phyloP scores from a whole-genome alignment of 805 yeast genomes.

The Candida qinlingensis region DNA sequence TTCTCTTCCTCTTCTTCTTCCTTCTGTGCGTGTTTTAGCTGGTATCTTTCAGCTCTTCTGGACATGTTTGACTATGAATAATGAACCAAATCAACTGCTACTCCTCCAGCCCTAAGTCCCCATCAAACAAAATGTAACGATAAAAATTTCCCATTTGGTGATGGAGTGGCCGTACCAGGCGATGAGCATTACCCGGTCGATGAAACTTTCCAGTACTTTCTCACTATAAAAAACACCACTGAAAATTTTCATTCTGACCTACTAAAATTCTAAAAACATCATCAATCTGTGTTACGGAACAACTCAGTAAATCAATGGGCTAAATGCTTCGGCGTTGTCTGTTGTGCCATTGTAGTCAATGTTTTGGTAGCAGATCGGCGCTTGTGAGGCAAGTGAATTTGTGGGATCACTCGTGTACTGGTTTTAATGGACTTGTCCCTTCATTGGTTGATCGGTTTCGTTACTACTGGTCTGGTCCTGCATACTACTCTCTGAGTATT shows the following conservation, averaged over 20 bases:
- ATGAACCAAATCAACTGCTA: background rate
- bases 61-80: conserved; percentile 11
- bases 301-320: conserved; percentile 32
- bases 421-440: conserved; percentile 6
- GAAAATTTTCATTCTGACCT: conserved; percentile 9
- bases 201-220: background rate
- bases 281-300: conserved; percentile 50
- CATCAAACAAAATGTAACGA: background rate
- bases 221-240: background rate
- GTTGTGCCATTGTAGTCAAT: conserved; percentile 19
- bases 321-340: conserved; percentile 20
- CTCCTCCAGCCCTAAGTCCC: background rate
- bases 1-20: conserved; percentile 5
- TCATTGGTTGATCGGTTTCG: conserved; percentile 51
- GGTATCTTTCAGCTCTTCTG: conserved; percentile 19
- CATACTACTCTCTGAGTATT: conserved; percentile 26
- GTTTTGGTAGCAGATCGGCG: conserved; percentile 56
- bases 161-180: conserved; percentile 7
- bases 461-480: conserved; percentile 45
- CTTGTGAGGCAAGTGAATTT: conserved; percentile 35
- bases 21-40: conserved; percentile 8
- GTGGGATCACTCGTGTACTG: conserved; percentile 17
- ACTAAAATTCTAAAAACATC: background rate
- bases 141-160: background rate
- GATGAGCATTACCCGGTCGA: conserved; percentile 7